A percentile compares a stretch with the other conserved stretches of the same genome.
These are phyloP conservation scores for Micractinium conductrix DNA, from an alignment of 139 green algal genomes.

Conservation along the genomic window DNA sequence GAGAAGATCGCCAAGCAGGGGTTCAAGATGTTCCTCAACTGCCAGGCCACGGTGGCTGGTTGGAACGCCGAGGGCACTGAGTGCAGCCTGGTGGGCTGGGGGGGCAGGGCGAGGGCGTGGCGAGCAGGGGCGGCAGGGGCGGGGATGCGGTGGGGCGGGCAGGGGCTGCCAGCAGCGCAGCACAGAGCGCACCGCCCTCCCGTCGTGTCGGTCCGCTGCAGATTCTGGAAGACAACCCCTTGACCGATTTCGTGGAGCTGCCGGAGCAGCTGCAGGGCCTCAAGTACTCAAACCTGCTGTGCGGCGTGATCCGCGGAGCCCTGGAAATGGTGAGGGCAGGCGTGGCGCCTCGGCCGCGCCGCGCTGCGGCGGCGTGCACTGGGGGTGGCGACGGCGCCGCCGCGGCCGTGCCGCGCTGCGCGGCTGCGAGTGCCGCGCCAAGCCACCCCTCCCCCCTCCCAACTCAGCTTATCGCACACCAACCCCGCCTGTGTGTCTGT, in stretches of 20 bases:
- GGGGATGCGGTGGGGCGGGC: too few species aligned
- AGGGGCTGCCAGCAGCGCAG: too few species aligned
- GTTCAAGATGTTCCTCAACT: conserved; percentile 94
- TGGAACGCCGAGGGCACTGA: conserved; percentile 88
- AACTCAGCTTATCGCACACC: background rate
- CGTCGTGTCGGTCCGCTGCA: too few species aligned
- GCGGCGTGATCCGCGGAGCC: conserved; percentile 89
- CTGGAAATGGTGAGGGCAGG: conserved; percentile 86
- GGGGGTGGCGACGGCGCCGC: too few species aligned
- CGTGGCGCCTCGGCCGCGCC: too few species aligned
- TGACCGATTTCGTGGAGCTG: conserved; percentile 98
- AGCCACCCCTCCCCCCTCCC: too few species aligned
- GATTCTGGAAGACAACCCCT: conserved; percentile 91
- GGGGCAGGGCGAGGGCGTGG: background rate
- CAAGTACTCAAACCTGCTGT: conserved; percentile 92
- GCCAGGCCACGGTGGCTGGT: conserved; percentile 71
- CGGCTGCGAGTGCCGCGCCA: too few species aligned
- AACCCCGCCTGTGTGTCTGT: background rate
- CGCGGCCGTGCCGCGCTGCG: too few species aligned
- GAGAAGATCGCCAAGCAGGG: conserved; percentile 81
- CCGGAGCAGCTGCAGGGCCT: conserved; percentile 84
- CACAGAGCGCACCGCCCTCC: too few species aligned
- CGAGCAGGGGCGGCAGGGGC: too few species aligned
- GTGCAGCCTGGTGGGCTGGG: conserved; percentile 78
- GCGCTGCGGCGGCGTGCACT: too few species aligned